Evolutionary conservation across 768 basidiomycete species (phyloP), one percentile per base, ranked within the genome.

Genomic region (Russula olivacea): DNA sequence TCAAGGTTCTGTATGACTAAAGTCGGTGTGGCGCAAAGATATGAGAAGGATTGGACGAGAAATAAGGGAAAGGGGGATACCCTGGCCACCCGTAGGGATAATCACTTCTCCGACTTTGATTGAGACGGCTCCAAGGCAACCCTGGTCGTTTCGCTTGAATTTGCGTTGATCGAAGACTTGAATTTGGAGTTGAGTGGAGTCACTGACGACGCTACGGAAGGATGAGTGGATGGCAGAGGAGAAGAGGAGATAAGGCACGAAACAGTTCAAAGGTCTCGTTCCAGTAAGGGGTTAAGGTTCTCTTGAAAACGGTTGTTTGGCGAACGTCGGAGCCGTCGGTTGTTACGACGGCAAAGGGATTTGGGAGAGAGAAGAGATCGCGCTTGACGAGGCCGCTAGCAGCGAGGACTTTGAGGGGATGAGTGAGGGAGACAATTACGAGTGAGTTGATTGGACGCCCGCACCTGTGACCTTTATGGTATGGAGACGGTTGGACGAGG

Each of bases 131-230:
- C 81, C 81, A 34, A 81, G 73, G 72, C 78, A 80, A 10, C 77
- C 92, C 78, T 94, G 93, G 72, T 94, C 93, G 69, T 86, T 83
- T 73, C 85, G 86, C 76, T 82, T 92, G 76, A 91, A 93, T 74
- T 90, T 92, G 71, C 84, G 82, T 74, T 92, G 87, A 79, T 96
- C 93, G 71, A 94, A 93, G 63, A 96, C 83, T 76, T 95, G 91
- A 51, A 95, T 89, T 28, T 82, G 80, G 70, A 95, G 81, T 68
- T 83, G 79, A 40, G 91, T 93, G 32, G 85, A 84, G 64, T 83
- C 85, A 50, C 83, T 86, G 67, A 93, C 83, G 65, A 79, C 80
- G 67, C 91, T 91, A 67, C 28, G 47, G 63, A 57, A 40, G 61
- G 41, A 32, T 34, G 67, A 61, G 59, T 21, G 64, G 32, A 59